phyloP scores from a whole-genome alignment of 345 rosid species.

The Eucalyptus curtisii region DNA sequence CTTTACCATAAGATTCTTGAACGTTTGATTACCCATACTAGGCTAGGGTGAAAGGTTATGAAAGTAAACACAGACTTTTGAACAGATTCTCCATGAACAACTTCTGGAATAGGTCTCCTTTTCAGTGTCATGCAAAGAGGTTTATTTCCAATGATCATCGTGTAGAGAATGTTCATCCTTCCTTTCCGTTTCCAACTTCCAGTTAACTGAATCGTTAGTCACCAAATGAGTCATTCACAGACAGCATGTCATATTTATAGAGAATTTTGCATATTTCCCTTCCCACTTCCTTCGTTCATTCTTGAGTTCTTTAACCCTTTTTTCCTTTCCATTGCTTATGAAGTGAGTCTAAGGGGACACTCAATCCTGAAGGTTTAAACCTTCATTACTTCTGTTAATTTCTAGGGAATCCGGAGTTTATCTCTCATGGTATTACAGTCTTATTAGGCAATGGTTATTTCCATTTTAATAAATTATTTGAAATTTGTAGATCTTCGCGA shows the following conservation, averaged over 20 bases:
- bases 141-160: not conserved
- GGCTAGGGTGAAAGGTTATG: not conserved
- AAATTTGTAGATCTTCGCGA: conserved; percentile 78
- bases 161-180: not conserved
- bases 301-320: not conserved
- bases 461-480: not conserved
- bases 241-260: not conserved
- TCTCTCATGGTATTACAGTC: not conserved
- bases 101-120: not conserved
- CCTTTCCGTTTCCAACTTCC: not conserved
- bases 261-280: not conserved
- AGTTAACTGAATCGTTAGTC: not conserved
- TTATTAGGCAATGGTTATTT: not conserved
- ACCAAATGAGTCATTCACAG: not conserved
- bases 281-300: not conserved
- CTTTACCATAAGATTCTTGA: not conserved
- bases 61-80: not conserved
- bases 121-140: not conserved
- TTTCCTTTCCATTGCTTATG: not conserved
- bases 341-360: not conserved
- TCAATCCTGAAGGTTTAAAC: not conserved
- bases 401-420: not conserved
- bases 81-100: not conserved
- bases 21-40: not conserved
- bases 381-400: not conserved